phyloP scores from a whole-genome alignment of 1,139 yeast species.

The Candida sp. region DNA sequence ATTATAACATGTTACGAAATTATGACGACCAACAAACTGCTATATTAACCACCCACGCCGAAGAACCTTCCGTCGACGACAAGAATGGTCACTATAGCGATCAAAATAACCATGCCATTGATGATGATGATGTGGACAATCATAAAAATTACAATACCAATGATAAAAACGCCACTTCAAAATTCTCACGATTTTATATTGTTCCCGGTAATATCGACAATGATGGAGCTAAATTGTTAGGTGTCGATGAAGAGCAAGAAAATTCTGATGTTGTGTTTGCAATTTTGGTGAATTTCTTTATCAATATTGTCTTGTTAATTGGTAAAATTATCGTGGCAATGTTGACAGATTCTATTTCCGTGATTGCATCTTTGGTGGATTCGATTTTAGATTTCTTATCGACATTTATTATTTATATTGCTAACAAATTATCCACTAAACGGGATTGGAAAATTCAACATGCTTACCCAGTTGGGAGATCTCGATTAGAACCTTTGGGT shows the following conservation, averaged over 20 bases:
- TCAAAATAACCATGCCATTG: not conserved
- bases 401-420: conserved; percentile 65
- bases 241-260: conserved; percentile 35
- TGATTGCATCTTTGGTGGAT: conserved; percentile 76
- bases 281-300: conserved; percentile 59
- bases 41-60: conserved; percentile 19
- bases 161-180: conserved; percentile 8
- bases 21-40: conserved; percentile 28
- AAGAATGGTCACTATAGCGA: not conserved
- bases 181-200: conserved; percentile 33
- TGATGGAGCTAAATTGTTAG: conserved; percentile 20
- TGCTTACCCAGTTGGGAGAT: conserved; percentile 65
- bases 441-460: conserved; percentile 48
- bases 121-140: conserved; percentile 11
- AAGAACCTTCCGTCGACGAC: conserved; percentile 19
- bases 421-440: conserved; percentile 57
- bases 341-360: conserved; percentile 67
- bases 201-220: conserved; percentile 59
- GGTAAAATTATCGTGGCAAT: conserved; percentile 65
- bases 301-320: conserved; percentile 56
- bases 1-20: conserved; percentile 58
- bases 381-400: conserved; percentile 73
- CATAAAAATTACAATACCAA: conserved; percentile 6
- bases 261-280: conserved; percentile 51
- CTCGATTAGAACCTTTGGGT: conserved; percentile 76